Base-by-base conservation (phyloP, 2,329 filamentous ascomycete species). In the Microdochium trichocladiopsis region DNA sequence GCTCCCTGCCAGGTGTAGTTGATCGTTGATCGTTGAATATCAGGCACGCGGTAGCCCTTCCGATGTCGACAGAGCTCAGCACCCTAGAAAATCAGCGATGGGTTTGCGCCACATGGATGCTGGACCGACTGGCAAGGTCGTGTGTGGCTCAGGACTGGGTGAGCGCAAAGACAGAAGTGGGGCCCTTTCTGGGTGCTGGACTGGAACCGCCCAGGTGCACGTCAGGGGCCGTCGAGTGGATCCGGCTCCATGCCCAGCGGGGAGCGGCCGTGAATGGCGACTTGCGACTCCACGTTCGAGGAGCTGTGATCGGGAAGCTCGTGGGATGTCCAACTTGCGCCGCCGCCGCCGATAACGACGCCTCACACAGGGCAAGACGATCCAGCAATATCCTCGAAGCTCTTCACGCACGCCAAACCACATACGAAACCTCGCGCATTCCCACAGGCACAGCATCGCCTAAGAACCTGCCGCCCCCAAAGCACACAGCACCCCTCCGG, bases 31-130 rank as follows among this genome's bases (percentile, higher is more conserved):
- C 18, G 41, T 3, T 22, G 6, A 22, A 22, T 10, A 45, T 18
- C 21, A 18, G 6, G 33, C 33, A 16, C 6, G 33, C 33, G 33
- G 18, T 37, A n/a, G 33, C 33, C 28, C 8, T 33, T 41, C 21
- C 41, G 21, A 45, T 45, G 41, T 60, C 50, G 57, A 61, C 53
- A 57, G 54, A 57, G 41, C 41, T 45, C 18, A 22, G 41, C 33
- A 4, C 5, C n/a, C 41, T 8, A 21, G 16, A 22, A 45, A 45
- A 22, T 11, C 28, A 31, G 28, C 28, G 41, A 16, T 18, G 16
- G 18, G 14, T 22, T 18, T 45, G 41, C 41, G n/a, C 21, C 41
- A 37, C 33, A 37, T 11, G 12, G 6, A 37, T 16, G 14, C 33
- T n/a, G n/a, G n/a, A n/a, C n/a, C n/a, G n/a, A n/a, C n/a, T n/a